Evolutionary conservation across 768 basidiomycete genomes (phyloP).

Genomic region (Tulasnella sp.): DNA sequence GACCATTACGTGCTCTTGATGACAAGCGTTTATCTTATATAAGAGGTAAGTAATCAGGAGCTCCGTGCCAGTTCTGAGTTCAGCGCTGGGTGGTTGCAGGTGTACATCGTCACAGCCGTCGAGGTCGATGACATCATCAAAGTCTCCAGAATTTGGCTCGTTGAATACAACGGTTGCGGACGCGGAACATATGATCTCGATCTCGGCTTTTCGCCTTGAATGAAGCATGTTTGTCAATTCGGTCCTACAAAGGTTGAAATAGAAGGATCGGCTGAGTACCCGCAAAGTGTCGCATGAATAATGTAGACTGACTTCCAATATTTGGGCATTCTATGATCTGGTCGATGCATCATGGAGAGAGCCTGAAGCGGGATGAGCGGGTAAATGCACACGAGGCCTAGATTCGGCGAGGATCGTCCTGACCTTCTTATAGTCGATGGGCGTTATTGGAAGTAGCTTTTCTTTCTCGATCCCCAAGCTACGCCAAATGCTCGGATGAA

Average conservation of each 20-base stretch:
- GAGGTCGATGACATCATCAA: too few species aligned
- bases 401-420: conserved; percentile 10
- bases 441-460: conserved; percentile 51
- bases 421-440: conserved; percentile 65
- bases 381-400: neutral
- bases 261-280: neutral
- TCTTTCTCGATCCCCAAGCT: conserved; percentile 53
- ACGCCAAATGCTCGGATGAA: conserved; percentile 2
- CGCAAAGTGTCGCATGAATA: conserved; percentile 12
- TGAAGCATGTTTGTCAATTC: conserved; percentile 74
- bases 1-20: too few species aligned
- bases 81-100: too few species aligned
- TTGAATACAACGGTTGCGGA: neutral
- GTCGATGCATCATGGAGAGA: conserved; percentile 42
- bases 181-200: conserved; percentile 37
- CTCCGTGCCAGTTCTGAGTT: too few species aligned
- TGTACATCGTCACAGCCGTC: too few species aligned
- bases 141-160: too few species aligned
- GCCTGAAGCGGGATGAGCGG: conserved; percentile 34
- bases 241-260: conserved; percentile 35
- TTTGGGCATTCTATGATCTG: conserved; percentile 32
- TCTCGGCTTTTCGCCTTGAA: conserved; percentile 81
- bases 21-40: too few species aligned
- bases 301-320: conserved; percentile 49
- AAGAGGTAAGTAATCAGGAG: too few species aligned